Evolutionary conservation across 495 filamentous ascomycete genomes (phyloP).

Genomic region (Pyrenula aspistea): DNA sequence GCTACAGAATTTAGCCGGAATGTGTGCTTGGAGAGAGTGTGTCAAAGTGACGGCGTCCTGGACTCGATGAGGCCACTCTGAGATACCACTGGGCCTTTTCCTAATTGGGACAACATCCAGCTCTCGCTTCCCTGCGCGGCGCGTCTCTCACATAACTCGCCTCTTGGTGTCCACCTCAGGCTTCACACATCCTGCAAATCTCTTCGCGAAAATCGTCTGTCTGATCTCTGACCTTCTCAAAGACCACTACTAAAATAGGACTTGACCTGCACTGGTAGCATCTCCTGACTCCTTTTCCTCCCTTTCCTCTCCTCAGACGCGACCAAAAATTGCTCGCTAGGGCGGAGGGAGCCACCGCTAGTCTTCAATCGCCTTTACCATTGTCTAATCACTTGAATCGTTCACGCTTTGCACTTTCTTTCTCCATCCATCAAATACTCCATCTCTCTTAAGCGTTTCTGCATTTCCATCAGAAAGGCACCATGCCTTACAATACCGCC

Average conservation of each 20-base stretch:
- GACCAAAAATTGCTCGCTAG: not conserved
- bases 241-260: not conserved
- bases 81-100: not conserved
- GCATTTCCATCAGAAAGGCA: not conserved
- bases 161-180: not conserved
- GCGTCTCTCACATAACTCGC: not conserved
- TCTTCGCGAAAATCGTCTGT: not conserved
- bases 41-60: not conserved
- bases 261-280: not conserved
- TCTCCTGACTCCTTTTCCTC: not conserved
- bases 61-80: not conserved
- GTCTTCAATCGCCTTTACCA: not conserved
- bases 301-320: not conserved
- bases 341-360: not conserved
- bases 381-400: not conserved
- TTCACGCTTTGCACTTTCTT: not conserved
- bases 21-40: not conserved
- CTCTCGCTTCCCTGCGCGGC: not conserved
- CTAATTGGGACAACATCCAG: not conserved
- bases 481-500: conserved; percentile 83
- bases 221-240: not conserved
- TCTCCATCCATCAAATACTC: not conserved
- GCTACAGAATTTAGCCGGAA: not conserved
- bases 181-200: not conserved
- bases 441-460: not conserved